Conservation (phyloP, 345 rosid genomes). For the Linum trigynum region DNA sequence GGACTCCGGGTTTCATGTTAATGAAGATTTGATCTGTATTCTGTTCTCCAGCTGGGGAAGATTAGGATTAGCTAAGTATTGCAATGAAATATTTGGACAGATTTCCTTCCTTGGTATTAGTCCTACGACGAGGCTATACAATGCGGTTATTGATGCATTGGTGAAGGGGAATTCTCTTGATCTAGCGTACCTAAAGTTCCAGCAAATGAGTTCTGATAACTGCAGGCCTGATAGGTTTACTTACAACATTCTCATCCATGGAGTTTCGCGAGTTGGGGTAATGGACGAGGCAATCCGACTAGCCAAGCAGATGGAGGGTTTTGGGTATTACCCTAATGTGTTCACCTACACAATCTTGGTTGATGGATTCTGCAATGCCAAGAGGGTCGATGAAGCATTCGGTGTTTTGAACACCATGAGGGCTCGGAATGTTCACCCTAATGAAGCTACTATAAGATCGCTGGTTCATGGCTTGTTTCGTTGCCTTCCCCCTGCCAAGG, state of each 20-base stretch:
- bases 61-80: conserved; percentile 74
- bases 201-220: conserved; percentile 68
- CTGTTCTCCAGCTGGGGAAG: conserved; percentile 88
- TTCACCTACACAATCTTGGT: conserved; percentile 66
- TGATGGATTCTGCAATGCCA: conserved; percentile 73
- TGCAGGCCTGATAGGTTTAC: conserved; percentile 87
- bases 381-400: conserved; percentile 61
- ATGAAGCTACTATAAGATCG: conserved; percentile 72
- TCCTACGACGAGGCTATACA: conserved; percentile 75
- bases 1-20: conserved; percentile 43
- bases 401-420: conserved; percentile 48
- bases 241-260: conserved; percentile 78
- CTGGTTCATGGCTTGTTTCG: conserved; percentile 75
- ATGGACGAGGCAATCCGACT: conserved; percentile 75
- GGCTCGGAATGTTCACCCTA: conserved; percentile 44
- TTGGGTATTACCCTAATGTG: conserved; percentile 60
- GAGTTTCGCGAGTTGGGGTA: conserved; percentile 73
- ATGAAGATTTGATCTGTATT: conserved; percentile 64
- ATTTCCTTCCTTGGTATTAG: conserved; percentile 61
- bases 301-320: conserved; percentile 74
- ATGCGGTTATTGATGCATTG: conserved; percentile 75
- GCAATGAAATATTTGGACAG: conserved; percentile 72
- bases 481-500: conserved; percentile 34
- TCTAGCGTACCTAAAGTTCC: conserved; percentile 82
- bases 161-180: conserved; percentile 76